phyloP scores from a whole-genome alignment of 306 rosid species.

The Vigna mungo region DNA sequence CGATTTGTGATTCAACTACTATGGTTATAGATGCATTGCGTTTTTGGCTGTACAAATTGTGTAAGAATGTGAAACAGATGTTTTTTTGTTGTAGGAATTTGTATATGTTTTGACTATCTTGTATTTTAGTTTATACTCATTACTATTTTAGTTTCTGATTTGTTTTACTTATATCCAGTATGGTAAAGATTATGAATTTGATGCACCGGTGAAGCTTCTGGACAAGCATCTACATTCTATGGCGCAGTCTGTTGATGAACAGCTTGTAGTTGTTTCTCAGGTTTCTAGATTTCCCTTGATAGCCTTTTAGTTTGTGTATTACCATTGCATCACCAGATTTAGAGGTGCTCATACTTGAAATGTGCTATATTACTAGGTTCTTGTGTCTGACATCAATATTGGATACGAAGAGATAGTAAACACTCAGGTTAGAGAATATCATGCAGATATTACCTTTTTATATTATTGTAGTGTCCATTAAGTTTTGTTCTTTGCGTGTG shows the following conservation, averaged over 20 bases:
- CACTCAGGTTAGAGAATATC: conserved; percentile 67
- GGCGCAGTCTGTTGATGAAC: conserved; percentile 81
- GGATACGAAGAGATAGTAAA: conserved; percentile 90
- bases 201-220: conserved; percentile 84
- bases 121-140: background rate
- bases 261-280: conserved; percentile 87
- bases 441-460: background rate
- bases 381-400: conserved; percentile 87
- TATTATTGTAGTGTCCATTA: background rate
- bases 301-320: conserved; percentile 4
- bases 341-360: conserved; percentile 33
- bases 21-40: background rate
- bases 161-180: conserved; percentile 57
- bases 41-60: background rate
- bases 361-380: conserved; percentile 61
- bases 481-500: conserved; percentile 30
- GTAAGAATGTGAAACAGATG: conserved; percentile 18
- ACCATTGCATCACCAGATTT: background rate
- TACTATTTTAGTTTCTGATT: conserved; percentile 2
- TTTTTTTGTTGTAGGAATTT: conserved; percentile 15
- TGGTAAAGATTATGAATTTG: conserved; percentile 85
- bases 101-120: background rate
- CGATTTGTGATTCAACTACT: too few relatives aligned
- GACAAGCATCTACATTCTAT: conserved; percentile 79
- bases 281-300: conserved; percentile 44